These are phyloP conservation scores for Saccharomycopsis sp. DNA, from an alignment of 805 yeast genomes.

Conservation along the genomic window DNA sequence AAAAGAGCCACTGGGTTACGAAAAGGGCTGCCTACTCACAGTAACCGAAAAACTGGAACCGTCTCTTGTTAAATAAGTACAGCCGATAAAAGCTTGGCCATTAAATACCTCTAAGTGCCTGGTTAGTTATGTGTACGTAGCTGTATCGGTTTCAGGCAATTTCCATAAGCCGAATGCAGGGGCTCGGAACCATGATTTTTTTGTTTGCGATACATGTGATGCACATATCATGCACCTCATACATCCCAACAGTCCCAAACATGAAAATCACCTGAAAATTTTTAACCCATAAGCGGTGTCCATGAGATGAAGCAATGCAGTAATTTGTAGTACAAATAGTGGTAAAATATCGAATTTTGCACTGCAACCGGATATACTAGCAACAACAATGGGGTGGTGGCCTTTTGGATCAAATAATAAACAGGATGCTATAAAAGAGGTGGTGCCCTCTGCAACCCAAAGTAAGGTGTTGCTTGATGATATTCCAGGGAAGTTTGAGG, in stretches of 20 bases:
- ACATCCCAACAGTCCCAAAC: not conserved
- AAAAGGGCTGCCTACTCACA: too few species aligned
- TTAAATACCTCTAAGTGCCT: too few species aligned
- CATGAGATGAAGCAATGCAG: too few species aligned
- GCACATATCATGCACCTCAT: not conserved
- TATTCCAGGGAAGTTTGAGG: slow-evolving; percentile 30
- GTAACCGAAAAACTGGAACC: too few species aligned
- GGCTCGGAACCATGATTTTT: too few species aligned
- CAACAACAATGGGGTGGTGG: not conserved
- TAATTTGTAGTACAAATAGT: too few species aligned
- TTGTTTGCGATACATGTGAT: too few species aligned
- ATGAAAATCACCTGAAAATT: not conserved
- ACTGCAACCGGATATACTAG: not conserved
- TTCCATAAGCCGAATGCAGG: not conserved
- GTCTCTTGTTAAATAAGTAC: too few species aligned
- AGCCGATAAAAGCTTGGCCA: too few species aligned
- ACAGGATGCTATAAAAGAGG: not conserved
- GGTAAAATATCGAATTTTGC: too few species aligned
- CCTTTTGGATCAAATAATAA: not conserved
- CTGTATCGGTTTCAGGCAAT: not conserved
- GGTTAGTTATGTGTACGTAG: too few species aligned
- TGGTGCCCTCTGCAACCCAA: not conserved
- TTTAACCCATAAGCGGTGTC: not conserved
- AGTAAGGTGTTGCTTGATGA: slow-evolving; percentile 10
- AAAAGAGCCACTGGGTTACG: too few species aligned